Conservation (phyloP, 768 basidiomycete genomes). For the Leccinum disarticulatum region DNA sequence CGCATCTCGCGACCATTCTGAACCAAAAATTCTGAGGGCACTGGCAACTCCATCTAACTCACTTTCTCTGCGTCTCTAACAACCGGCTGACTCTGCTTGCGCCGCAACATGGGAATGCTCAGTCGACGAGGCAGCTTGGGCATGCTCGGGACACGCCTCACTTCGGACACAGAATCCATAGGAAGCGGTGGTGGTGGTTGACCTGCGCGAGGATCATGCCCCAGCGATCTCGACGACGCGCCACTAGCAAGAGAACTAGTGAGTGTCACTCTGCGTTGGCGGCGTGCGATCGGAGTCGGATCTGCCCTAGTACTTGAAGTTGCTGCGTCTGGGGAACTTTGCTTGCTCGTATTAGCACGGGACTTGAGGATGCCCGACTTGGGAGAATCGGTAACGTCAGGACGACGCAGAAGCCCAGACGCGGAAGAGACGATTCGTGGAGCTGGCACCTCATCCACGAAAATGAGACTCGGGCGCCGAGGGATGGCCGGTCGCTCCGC, state of each 20-base stretch:
- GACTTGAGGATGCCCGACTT: slow-evolving; percentile 18
- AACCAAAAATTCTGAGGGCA: not conserved
- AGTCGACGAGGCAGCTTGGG: slow-evolving; percentile 29
- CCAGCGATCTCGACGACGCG: not conserved
- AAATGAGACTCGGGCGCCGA: slow-evolving; percentile 18
- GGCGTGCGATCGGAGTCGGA: not conserved
- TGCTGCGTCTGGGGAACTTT: not conserved
- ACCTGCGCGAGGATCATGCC: not conserved
- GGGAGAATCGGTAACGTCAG: slow-evolving; percentile 10
- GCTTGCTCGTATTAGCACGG: slow-evolving; percentile 8
- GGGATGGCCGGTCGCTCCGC: not conserved
- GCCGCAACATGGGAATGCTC: slow-evolving; percentile 30
- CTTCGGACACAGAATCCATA: not conserved
- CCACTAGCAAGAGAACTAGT: slow-evolving; percentile 12
- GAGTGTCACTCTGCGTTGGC: slow-evolving; percentile 24
- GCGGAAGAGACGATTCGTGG: slow-evolving; percentile 2
- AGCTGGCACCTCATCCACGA: not conserved
- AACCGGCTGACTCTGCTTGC: slow-evolving; percentile 24
- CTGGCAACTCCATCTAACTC: not conserved
- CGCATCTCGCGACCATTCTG: not conserved
- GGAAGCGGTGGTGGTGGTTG: not conserved
- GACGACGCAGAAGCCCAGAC: not conserved
- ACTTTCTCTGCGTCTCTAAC: slow-evolving; percentile 1
- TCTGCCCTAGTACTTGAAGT: not conserved
- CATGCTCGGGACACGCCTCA: slow-evolving; percentile 19